Evolutionary conservation across 2,329 filamentous ascomycete genomes (phyloP).

Genomic region (Fusarium nygamai): DNA sequence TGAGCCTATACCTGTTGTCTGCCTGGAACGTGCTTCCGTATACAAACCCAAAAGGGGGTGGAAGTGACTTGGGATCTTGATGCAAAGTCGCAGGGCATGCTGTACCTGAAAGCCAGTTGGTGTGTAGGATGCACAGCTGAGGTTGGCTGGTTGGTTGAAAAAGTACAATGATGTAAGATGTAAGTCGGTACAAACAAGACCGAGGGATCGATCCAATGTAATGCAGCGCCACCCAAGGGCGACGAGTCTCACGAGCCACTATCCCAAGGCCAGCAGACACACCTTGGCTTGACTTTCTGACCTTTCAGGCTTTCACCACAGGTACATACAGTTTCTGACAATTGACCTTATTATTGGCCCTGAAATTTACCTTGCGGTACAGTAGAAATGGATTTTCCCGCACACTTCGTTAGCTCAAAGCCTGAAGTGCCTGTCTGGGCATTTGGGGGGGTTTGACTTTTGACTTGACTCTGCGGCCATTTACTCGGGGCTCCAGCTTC

Average conservation of each 20-base stretch:
- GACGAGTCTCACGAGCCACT: conserved; percentile 33
- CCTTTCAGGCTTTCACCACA: conserved; percentile 5
- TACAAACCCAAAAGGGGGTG: conserved; percentile 15
- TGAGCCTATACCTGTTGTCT: conserved; percentile 29
- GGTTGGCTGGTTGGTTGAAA: conserved; percentile 5
- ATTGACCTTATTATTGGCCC: not conserved
- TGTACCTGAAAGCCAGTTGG: conserved; percentile 24
- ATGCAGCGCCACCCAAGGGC: conserved; percentile 30
- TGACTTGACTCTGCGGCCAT: conserved; percentile 4
- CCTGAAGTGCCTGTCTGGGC: conserved; percentile 4
- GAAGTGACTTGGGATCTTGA: conserved; percentile 29
- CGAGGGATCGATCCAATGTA: conserved; percentile 28
- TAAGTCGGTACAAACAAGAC: conserved; percentile 36
- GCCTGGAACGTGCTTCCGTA: conserved; percentile 28
- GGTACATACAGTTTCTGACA: conserved; percentile 10
- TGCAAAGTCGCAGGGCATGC: conserved; percentile 11
- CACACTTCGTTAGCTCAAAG: conserved; percentile 12
- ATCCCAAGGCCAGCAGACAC: conserved; percentile 33
- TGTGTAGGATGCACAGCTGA: conserved; percentile 30
- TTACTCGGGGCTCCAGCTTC: conserved; percentile 22
- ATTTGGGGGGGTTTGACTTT: not conserved
- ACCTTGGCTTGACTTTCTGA: conserved; percentile 20
- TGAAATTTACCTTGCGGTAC: not conserved
- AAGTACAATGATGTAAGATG: conserved; percentile 44
- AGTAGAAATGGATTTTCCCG: conserved; percentile 9